Percentiles rank a stretch among this genome's conserved stretches.
Evolutionary conservation across 2,329 filamentous ascomycete genomes (phyloP).

Genomic region (Periconia sp.): DNA sequence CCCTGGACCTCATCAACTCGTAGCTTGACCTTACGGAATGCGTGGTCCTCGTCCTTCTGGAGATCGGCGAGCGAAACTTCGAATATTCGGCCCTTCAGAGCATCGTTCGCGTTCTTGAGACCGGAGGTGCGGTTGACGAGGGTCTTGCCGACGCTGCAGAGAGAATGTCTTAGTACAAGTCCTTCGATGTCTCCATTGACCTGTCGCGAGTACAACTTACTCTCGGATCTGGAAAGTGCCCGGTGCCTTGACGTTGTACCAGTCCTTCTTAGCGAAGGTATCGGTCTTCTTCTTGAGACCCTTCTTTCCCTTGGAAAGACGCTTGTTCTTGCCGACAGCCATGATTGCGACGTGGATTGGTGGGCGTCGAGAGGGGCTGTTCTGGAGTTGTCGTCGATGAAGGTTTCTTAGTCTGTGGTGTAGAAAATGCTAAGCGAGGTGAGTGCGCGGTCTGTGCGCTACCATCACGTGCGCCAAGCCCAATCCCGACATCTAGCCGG

Average conservation of each 20-base stretch:
- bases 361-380: slow-evolving; percentile 32
- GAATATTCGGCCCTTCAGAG: slow-evolving; percentile 97
- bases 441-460: slow-evolving; percentile 18
- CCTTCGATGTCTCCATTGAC: slow-evolving; percentile 22
- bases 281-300: slow-evolving; percentile 99
- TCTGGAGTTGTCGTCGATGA: slow-evolving; percentile 40
- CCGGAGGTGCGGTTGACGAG: slow-evolving; percentile 99
- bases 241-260: slow-evolving; percentile 98
- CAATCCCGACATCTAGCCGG: neutral
- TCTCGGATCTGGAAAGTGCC: slow-evolving; percentile 95
- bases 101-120: slow-evolving; percentile 99
- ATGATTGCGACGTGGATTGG: slow-evolving; percentile 67
- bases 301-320: slow-evolving; percentile 99
- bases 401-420: slow-evolving; percentile 10
- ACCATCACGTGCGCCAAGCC: slow-evolving; percentile 15
- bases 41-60: slow-evolving; percentile 99
- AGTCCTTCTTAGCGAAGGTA: slow-evolving; percentile 98
- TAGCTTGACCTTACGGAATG: slow-evolving; percentile 99
- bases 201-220: slow-evolving; percentile 64
- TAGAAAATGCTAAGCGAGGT: slow-evolving; percentile 1
- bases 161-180: slow-evolving; percentile 32
- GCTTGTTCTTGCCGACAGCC: slow-evolving; percentile 98
- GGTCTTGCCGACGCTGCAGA: slow-evolving; percentile 93
- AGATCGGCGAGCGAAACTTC: slow-evolving; percentile 99
- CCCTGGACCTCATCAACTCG: slow-evolving; percentile 98